These are phyloP conservation scores for Paecilomyces niveus DNA, from an alignment of 2,329 filamentous ascomycete species.

Conservation along the genomic window DNA sequence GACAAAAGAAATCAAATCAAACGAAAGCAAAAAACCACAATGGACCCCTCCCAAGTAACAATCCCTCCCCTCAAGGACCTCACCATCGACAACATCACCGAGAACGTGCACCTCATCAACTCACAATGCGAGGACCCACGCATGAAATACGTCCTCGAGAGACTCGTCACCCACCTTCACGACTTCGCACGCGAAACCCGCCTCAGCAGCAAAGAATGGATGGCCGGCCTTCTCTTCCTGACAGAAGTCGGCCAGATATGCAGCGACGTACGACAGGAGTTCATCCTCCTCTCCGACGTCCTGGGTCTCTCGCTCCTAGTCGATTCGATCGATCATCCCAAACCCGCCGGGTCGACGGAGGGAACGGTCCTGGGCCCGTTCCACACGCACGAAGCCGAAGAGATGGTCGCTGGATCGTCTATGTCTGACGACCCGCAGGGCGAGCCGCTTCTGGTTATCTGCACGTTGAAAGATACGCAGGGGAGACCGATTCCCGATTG, in stretches of 20 bases:
- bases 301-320: constrained; percentile 73
- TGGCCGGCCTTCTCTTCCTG: constrained; percentile 64
- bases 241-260: constrained; percentile 67
- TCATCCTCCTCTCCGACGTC: constrained; percentile 74
- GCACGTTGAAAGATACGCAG: constrained; percentile 58
- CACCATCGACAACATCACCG: constrained; percentile 73
- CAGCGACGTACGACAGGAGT: constrained; percentile 66
- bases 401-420: constrained; percentile 45
- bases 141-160: constrained; percentile 64
- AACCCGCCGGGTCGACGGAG: constrained; percentile 62
- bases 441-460: constrained; percentile 64
- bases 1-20: neutral
- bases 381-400: constrained; percentile 69
- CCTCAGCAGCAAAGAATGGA: constrained; percentile 71
- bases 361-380: constrained; percentile 77
- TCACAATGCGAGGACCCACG: constrained; percentile 59
- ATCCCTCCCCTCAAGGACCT: constrained; percentile 55
- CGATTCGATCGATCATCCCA: constrained; percentile 78
- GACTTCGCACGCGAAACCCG: constrained; percentile 75
- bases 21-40: no score
- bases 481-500: constrained; percentile 59
- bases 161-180: constrained; percentile 69
- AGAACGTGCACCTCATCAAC: constrained; percentile 69
- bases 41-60: constrained; percentile 37
- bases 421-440: constrained; percentile 66